phyloP scores from a whole-genome alignment of 1,284 basidiomycete species.

The Apiotrichum akiyoshidainum region DNA sequence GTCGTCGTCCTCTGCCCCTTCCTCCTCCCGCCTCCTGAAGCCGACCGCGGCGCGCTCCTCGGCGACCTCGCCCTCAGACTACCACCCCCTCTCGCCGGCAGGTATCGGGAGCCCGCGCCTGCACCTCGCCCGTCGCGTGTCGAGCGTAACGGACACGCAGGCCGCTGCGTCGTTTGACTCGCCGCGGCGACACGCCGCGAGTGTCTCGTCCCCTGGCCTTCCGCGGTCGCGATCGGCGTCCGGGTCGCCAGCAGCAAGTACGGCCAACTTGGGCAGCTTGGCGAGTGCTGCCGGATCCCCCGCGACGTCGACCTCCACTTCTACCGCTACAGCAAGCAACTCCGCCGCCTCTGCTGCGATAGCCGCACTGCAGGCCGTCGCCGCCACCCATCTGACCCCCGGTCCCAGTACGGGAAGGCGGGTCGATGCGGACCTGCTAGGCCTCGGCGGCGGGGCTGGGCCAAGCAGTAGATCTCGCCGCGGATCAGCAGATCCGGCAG shows the following conservation, averaged over 20 bases:
- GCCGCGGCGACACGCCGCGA: neutral
- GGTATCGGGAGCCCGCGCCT: neutral
- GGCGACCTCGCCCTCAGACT: neutral
- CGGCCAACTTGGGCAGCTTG: no score
- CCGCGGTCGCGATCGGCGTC: neutral
- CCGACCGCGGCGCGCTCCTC: neutral
- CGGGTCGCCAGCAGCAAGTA: no score
- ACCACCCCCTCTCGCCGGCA: conserved; percentile 3
- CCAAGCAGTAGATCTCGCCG: conserved; percentile 8
- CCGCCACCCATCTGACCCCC: neutral
- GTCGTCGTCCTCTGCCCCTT: no score
- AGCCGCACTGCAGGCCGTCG: conserved; percentile 2
- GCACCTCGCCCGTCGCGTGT: neutral
- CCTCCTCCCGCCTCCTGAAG: neutral
- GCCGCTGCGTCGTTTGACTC: neutral
- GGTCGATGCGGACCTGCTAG: conserved; percentile 28
- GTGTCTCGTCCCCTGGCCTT: neutral
- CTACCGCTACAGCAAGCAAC: neutral
- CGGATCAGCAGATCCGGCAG: neutral
- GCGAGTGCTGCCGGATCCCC: no score
- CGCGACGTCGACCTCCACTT: neutral
- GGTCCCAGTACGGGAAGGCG: neutral
- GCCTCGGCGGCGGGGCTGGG: conserved; percentile 11
- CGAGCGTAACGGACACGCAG: neutral
- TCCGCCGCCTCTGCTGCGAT: neutral